Evolutionary conservation across 306 rosid genomes (phyloP).

Genomic region (Arachis stenosperma): DNA sequence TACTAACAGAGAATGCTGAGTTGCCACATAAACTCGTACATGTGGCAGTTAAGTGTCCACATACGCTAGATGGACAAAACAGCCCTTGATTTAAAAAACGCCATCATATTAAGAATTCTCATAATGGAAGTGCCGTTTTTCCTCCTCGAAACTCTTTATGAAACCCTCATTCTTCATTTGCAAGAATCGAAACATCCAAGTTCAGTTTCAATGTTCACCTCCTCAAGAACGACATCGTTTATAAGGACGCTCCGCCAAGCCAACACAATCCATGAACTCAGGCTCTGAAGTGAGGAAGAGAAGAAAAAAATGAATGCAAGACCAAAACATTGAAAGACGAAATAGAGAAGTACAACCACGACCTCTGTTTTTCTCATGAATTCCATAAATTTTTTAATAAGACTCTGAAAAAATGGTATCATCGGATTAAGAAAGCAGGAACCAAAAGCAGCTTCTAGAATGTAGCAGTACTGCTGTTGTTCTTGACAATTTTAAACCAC

Average conservation of each 20-base stretch:
- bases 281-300: constrained; percentile 38
- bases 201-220: constrained; percentile 57
- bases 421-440: constrained; percentile 28
- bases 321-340: constrained; percentile 60
- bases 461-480: neutral
- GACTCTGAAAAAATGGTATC: constrained; percentile 48
- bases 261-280: constrained; percentile 37
- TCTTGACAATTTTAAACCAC: constrained; percentile 53
- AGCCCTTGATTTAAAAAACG: too few species aligned
- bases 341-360: constrained; percentile 51
- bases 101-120: too few species aligned
- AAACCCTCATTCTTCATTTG: too few species aligned
- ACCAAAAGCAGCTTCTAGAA: constrained; percentile 45
- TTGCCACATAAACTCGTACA: too few species aligned
- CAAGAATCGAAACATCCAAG: too few species aligned
- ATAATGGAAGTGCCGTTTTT: too few species aligned
- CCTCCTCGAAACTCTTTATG: too few species aligned
- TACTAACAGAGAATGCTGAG: too few species aligned
- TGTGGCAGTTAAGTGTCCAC: too few species aligned
- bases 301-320: constrained; percentile 40
- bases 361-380: constrained; percentile 59
- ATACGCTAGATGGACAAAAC: too few species aligned
- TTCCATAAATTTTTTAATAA: constrained; percentile 56
- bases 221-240: constrained; percentile 63
- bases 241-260: constrained; percentile 42